Evolutionary conservation across 1,139 yeast genomes (phyloP).

Genomic region (Saccharomycopsis phalli): DNA sequence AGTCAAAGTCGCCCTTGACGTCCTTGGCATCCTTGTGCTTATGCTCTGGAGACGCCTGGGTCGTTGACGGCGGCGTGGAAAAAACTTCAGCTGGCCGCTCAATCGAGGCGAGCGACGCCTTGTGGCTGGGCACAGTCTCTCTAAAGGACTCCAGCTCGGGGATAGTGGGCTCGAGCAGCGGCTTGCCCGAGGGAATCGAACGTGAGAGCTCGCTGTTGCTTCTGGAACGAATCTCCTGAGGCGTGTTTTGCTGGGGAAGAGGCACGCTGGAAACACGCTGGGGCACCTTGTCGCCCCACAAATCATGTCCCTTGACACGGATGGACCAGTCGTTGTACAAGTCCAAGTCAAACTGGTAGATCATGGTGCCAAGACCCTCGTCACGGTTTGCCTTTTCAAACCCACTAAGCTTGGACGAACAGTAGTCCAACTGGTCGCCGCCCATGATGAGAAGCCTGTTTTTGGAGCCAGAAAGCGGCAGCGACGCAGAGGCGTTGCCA

Average conservation of each 20-base stretch:
- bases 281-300: slow-evolving; percentile 19
- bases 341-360: slow-evolving; percentile 51
- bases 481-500: slow-evolving; percentile 15
- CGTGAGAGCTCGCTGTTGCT: slow-evolving; percentile 1
- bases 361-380: slow-evolving; percentile 46
- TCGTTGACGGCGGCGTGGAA: slow-evolving; percentile 17
- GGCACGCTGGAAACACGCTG: slow-evolving; percentile 26
- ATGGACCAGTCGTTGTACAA: slow-evolving; percentile 20
- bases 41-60: slow-evolving; percentile 8
- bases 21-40: neutral
- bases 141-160: neutral
- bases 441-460: slow-evolving; percentile 82
- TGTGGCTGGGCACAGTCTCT: slow-evolving; percentile 6
- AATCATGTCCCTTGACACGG: slow-evolving; percentile 10
- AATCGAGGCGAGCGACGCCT: slow-evolving; percentile 10
- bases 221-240: neutral
- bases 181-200: neutral
- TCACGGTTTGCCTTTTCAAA: slow-evolving; percentile 37
- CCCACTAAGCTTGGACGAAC: slow-evolving; percentile 27
- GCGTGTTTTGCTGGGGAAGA: neutral
- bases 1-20: slow-evolving; percentile 10
- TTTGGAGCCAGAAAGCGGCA: slow-evolving; percentile 24
- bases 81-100: slow-evolving; percentile 8
- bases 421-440: slow-evolving; percentile 68
- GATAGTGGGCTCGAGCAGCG: neutral